phyloP scores from a whole-genome alignment of 495 filamentous ascomycete species.

The Penicillium tannophilum region DNA sequence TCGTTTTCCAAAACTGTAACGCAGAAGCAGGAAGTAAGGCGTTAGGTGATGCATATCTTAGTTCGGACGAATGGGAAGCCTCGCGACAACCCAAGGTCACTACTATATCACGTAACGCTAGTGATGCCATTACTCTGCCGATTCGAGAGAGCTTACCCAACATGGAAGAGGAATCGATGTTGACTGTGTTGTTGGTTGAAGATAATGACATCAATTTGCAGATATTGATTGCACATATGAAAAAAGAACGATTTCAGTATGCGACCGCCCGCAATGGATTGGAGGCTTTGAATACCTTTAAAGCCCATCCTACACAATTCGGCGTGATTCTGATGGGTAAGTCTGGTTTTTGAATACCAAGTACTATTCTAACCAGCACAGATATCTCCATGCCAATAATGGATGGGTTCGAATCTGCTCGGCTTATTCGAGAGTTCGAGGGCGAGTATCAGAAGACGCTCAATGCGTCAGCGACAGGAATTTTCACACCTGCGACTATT shows the following conservation, averaged over 20 bases:
- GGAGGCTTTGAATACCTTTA: conserved; percentile 53
- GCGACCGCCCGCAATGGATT: conserved; percentile 50
- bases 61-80: too few relatives aligned
- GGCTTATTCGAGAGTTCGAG: conserved; percentile 65
- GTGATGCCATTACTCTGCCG: neutral
- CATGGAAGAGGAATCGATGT: neutral
- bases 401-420: conserved; percentile 78
- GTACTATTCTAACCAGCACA: conserved; percentile 31
- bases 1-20: neutral
- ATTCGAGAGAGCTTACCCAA: neutral
- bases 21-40: too few relatives aligned
- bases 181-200: conserved; percentile 36
- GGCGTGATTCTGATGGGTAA: conserved; percentile 54
- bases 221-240: conserved; percentile 38
- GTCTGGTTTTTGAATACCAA: neutral
- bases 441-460: conserved; percentile 37
- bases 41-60: too few relatives aligned
- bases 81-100: neutral
- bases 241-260: conserved; percentile 33
- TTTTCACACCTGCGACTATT: conserved; percentile 20
- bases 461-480: neutral
- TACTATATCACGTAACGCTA: neutral
- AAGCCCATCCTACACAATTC: conserved; percentile 31
- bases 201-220: conserved; percentile 44
- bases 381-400: conserved; percentile 88